Conservation (phyloP, 2,329 filamentous ascomycete genomes). For the Cytospora schulzeri region DNA sequence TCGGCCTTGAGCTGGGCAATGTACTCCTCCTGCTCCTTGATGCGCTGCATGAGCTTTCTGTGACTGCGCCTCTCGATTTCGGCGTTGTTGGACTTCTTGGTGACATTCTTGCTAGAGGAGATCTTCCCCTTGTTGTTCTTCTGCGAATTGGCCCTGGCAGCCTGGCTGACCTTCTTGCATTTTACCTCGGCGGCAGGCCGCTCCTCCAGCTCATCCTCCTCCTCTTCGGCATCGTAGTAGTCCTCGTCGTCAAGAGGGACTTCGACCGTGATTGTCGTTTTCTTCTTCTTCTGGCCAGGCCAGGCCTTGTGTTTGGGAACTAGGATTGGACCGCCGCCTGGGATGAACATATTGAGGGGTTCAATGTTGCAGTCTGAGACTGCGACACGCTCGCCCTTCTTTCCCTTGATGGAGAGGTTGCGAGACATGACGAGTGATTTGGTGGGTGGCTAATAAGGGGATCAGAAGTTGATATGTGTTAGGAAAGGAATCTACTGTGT, state of each 20-base stretch:
- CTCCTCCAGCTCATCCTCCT: conserved; percentile 7
- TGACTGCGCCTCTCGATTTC: conserved; percentile 9
- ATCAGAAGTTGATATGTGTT: background rate
- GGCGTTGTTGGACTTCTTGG: conserved; percentile 12
- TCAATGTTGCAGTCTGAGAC: conserved; percentile 21
- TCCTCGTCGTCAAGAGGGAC: background rate
- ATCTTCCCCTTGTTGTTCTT: conserved; percentile 6
- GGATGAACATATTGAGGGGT: conserved; percentile 25
- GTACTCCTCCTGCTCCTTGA: conserved; percentile 18
- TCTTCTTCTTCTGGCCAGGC: conserved; percentile 10
- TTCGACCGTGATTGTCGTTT: background rate
- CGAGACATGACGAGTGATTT: background rate
- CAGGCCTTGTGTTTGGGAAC: conserved; percentile 23
- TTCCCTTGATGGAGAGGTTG: conserved; percentile 15
- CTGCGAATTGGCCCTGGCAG: conserved; percentile 3
- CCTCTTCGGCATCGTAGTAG: conserved; percentile 4
- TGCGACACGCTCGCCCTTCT: conserved; percentile 5
- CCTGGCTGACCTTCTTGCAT: conserved; percentile 14
- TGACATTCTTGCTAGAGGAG: conserved; percentile 14
- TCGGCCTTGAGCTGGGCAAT: conserved; percentile 17
- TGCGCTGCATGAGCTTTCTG: conserved; percentile 13
- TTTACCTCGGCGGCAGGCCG: background rate
- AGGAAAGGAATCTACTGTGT: no score
- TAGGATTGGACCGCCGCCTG: conserved; percentile 21
- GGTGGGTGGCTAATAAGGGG: background rate